A percentile compares a stretch with the other conserved stretches of the same genome.
Evolutionary conservation across 805 yeast genomes (phyloP).

Genomic region (Candida endomychidarum): DNA sequence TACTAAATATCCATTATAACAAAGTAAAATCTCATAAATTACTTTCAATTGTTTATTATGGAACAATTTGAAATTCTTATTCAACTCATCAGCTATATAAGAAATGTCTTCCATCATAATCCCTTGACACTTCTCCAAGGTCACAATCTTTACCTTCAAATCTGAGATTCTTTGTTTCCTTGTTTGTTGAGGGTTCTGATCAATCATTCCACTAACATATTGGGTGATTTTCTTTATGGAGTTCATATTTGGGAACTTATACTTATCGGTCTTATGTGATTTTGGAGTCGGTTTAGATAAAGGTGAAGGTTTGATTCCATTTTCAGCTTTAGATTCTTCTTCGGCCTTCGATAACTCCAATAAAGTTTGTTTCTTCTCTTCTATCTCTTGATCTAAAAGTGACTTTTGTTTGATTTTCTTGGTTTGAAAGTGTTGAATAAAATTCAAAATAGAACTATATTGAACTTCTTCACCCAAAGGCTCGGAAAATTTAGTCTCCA

Average conservation of each 20-base stretch:
- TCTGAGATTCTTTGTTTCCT: slow-evolving; percentile 53
- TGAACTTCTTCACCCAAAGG: slow-evolving; percentile 74
- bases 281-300: slow-evolving; percentile 21
- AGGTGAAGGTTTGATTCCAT: slow-evolving; percentile 20
- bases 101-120: slow-evolving; percentile 43
- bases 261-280: slow-evolving; percentile 24
- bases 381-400: slow-evolving; percentile 32
- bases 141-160: slow-evolving; percentile 50
- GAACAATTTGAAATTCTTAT: slow-evolving; percentile 50
- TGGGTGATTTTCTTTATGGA: slow-evolving; percentile 54
- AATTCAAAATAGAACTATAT: slow-evolving; percentile 55
- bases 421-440: slow-evolving; percentile 58
- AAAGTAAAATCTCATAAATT: slow-evolving; percentile 49
- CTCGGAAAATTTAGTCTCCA: slow-evolving; percentile 62
- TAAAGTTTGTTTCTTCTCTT: slow-evolving; percentile 32
- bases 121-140: slow-evolving; percentile 50
- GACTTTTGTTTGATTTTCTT: slow-evolving; percentile 34
- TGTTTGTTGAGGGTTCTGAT: slow-evolving; percentile 64
- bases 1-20: slow-evolving; percentile 55
- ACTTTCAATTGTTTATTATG: slow-evolving; percentile 51
- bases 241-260: slow-evolving; percentile 37
- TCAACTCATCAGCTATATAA: slow-evolving; percentile 42
- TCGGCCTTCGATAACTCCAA: slow-evolving; percentile 30
- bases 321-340: slow-evolving; percentile 28
- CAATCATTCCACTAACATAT: slow-evolving; percentile 55